Evolutionary conservation across 345 rosid species (phyloP).

Genomic region (Geranium rotundifolium): DNA sequence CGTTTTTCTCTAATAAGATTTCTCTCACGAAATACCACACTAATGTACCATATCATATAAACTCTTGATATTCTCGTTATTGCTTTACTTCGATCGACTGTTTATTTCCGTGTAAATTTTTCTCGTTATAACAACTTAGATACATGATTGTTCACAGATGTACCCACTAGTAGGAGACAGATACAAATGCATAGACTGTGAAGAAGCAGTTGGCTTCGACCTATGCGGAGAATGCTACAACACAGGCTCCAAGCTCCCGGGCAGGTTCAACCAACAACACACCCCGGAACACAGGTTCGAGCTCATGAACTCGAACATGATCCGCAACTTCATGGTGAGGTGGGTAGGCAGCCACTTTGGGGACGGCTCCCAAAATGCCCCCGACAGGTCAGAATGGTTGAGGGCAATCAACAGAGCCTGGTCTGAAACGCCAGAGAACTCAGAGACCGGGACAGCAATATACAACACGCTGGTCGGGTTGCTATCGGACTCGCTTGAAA

Average conservation of each 20-base stretch:
- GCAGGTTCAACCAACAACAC: conserved; percentile 90
- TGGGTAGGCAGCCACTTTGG: neutral
- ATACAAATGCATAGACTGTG: conserved; percentile 59
- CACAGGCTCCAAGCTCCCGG: conserved; percentile 45
- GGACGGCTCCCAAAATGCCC: neutral
- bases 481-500: too few relatives aligned
- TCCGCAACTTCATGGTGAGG: conserved; percentile 2
- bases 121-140: too few relatives aligned
- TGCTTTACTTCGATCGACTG: too few relatives aligned
- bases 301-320: neutral
- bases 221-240: conserved; percentile 76
- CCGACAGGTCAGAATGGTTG: neutral
- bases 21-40: too few relatives aligned
- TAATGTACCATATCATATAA: too few relatives aligned
- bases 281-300: conserved; percentile 57
- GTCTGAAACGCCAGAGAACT: too few relatives aligned
- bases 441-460: too few relatives aligned
- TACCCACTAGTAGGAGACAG: conserved; percentile 63
- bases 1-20: too few relatives aligned
- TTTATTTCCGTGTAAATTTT: too few relatives aligned
- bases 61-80: too few relatives aligned
- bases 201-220: conserved; percentile 58
- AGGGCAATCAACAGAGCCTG: too few relatives aligned
- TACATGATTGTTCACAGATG: conserved; percentile 28
- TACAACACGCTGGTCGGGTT: too few relatives aligned